A percentile compares a stretch with the other conserved stretches of the same genome.
These are phyloP conservation scores for Pseudogymnoascus sp. DNA, from an alignment of 2,329 filamentous ascomycete species.

Conservation along the genomic window DNA sequence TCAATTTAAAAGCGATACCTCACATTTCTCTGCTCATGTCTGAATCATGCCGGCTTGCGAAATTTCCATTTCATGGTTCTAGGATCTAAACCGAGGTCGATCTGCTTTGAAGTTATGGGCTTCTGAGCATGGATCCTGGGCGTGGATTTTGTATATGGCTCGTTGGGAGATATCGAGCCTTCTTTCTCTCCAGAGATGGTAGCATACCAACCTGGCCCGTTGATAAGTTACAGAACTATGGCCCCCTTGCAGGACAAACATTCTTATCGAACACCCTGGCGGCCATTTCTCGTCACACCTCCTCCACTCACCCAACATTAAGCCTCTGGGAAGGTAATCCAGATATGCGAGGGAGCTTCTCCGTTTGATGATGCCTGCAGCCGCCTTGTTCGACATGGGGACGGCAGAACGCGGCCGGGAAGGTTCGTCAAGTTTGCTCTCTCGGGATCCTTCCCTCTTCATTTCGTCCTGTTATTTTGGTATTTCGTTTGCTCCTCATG, in stretches of 20 bases:
- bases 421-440: background rate
- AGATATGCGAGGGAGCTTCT: background rate
- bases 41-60: background rate
- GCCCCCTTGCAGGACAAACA: background rate
- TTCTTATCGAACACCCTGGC: background rate
- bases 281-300: background rate
- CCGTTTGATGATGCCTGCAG: slow-evolving; percentile 2
- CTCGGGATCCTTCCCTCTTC: background rate
- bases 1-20: background rate
- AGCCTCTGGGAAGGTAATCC: background rate
- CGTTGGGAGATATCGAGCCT: background rate
- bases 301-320: background rate
- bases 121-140: background rate
- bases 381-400: slow-evolving; percentile 2
- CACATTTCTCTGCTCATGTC: background rate
- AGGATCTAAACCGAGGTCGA: background rate
- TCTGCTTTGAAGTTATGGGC: background rate
- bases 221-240: background rate
- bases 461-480: slow-evolving; percentile 3
- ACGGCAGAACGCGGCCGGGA: background rate
- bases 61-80: background rate
- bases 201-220: background rate
- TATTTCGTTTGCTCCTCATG: background rate
- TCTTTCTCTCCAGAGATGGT: background rate
- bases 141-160: background rate